These are phyloP conservation scores for Polytrichum formosum DNA, from an alignment of 225 moss, liverwort and hornwort species.

Conservation along the genomic window DNA sequence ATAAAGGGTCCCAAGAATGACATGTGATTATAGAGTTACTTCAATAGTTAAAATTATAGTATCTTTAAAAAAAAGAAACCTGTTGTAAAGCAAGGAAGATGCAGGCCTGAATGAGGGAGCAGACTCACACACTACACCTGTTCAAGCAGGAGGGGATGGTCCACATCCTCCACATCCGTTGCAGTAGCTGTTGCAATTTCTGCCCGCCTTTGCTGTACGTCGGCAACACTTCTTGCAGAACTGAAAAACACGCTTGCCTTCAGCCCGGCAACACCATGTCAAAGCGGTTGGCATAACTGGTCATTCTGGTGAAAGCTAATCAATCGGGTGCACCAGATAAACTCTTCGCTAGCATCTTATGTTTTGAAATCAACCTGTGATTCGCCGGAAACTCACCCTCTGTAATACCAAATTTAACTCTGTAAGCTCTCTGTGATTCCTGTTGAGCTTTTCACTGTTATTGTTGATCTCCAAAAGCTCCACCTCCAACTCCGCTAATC, in stretches of 20 bases:
- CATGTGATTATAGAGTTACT: too few species aligned
- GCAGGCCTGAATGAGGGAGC: too few species aligned
- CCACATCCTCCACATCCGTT: slow-evolving; percentile 43
- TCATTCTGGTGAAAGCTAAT: background rate
- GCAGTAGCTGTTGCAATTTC: slow-evolving; percentile 44
- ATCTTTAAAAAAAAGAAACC: too few species aligned
- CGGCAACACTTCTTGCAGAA: slow-evolving; percentile 64
- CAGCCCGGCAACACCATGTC: background rate
- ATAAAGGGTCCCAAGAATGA: too few species aligned
- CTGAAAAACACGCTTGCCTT: slow-evolving; percentile 75
- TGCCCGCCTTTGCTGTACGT: slow-evolving; percentile 49
- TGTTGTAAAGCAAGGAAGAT: too few species aligned
- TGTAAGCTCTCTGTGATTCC: slow-evolving; percentile 62
- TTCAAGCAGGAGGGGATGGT: slow-evolving; percentile 66
- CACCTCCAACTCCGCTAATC: slow-evolving; percentile 66
- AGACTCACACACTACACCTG: slow-evolving; percentile 53
- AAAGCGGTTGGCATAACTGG: background rate
- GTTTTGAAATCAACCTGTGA: background rate
- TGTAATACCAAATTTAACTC: slow-evolving; percentile 76
- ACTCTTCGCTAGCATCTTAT: background rate
- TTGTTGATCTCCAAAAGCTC: slow-evolving; percentile 72
- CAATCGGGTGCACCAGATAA: background rate
- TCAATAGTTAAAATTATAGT: too few species aligned
- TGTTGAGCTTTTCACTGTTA: slow-evolving; percentile 67
- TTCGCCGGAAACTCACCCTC: slow-evolving; percentile 47